A percentile compares a stretch with the other conserved stretches of the same genome.
Evolutionary conservation across 345 rosid species (phyloP).

Genomic region (Brassica incana): DNA sequence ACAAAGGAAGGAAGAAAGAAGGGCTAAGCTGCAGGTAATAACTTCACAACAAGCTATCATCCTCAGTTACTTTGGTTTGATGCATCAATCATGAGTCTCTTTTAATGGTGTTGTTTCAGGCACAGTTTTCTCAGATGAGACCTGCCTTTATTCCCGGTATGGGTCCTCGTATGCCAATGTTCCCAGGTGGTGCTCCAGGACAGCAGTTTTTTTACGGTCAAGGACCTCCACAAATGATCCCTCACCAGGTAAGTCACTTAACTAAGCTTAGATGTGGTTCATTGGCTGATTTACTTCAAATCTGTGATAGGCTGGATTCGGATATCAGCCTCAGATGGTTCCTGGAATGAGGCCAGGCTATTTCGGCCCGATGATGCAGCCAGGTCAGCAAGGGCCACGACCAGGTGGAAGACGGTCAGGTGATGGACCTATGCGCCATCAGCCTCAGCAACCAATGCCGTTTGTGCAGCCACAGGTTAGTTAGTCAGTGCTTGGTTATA

Average conservation of each 20-base stretch:
- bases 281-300: background rate
- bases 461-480: constrained; percentile 84
- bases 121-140: constrained; percentile 89
- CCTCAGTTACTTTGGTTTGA: background rate
- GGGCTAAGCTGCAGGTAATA: constrained; percentile 86
- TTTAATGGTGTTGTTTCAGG: constrained; percentile 43
- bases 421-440: constrained; percentile 61
- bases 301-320: constrained; percentile 81
- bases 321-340: constrained; percentile 92
- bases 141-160: constrained; percentile 67
- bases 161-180: constrained; percentile 89
- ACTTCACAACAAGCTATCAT: background rate
- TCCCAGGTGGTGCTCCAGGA: constrained; percentile 84
- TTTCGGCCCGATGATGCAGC: constrained; percentile 82
- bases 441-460: constrained; percentile 80
- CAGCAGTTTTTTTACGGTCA: constrained; percentile 90
- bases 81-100: background rate
- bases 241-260: constrained; percentile 65
- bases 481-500: constrained; percentile 20
- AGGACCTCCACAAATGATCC: constrained; percentile 88
- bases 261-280: background rate
- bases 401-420: constrained; percentile 83
- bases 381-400: constrained; percentile 85
- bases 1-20: constrained; percentile 89
- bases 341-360: constrained; percentile 75